Conservation (phyloP, 371 early-diverging fungal species). For the Mucor circinelloides region DNA sequence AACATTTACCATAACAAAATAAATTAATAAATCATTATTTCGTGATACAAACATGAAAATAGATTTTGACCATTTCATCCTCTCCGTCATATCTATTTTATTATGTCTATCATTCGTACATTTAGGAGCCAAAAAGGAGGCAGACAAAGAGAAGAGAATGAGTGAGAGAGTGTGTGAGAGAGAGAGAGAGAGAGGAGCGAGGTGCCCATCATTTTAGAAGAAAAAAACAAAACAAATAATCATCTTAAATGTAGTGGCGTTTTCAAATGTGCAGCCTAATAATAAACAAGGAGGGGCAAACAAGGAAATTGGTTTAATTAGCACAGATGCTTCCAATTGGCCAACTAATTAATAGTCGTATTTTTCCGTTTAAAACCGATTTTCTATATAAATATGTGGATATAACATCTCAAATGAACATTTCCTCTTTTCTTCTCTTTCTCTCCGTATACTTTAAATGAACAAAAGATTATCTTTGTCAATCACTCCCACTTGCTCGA, state of each 20-base stretch:
- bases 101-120: neutral
- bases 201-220: neutral
- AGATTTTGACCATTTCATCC: neutral
- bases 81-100: neutral
- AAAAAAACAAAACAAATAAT: neutral
- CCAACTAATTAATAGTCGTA: slow-evolving; percentile 1
- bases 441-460: neutral
- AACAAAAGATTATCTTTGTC: slow-evolving; percentile 16
- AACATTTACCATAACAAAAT: neutral
- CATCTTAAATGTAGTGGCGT: slow-evolving; percentile 2
- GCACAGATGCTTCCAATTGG: neutral
- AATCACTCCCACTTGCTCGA: slow-evolving; percentile 6
- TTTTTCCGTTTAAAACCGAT: neutral
- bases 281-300: slow-evolving; percentile 4
- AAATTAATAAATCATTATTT: neutral
- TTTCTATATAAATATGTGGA: neutral
- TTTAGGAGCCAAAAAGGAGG: neutral
- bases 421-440: neutral
- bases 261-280: neutral
- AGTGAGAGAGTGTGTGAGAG: neutral
- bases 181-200: neutral
- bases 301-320: slow-evolving; percentile 1
- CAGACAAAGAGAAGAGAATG: neutral
- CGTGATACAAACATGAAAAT: slow-evolving; percentile 1
- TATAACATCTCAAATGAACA: neutral